Percentiles rank a stretch among this genome's conserved stretches.
These are phyloP conservation scores for Colletotrichum viniferum DNA, from an alignment of 2,329 filamentous ascomycete species.

Conservation along the genomic window DNA sequence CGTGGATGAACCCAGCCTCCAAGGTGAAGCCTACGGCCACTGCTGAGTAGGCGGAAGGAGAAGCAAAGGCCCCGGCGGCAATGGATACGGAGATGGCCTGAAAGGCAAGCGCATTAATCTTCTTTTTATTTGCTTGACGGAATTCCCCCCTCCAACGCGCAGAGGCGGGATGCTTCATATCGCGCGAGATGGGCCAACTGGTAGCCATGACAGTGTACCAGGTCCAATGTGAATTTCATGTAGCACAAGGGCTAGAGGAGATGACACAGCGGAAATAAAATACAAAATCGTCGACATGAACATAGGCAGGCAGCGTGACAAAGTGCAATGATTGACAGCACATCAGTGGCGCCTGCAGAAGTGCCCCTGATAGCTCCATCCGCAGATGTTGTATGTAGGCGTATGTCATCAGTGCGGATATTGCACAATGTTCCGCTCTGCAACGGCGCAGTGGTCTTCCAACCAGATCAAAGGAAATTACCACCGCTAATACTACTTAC, in stretches of 20 bases:
- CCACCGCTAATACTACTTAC: not conserved
- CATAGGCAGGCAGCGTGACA: not conserved
- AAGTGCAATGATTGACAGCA: not conserved
- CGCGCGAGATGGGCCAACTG: not conserved
- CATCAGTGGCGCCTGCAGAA: not conserved
- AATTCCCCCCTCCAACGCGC: not conserved
- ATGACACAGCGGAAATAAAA: constrained; percentile 2
- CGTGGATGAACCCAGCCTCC: constrained; percentile 75
- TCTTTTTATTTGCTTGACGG: constrained; percentile 15
- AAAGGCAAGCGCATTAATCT: constrained; percentile 9
- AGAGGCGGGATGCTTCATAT: constrained; percentile 8
- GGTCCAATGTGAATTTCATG: not conserved
- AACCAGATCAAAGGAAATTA: not conserved
- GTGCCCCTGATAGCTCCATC: not conserved
- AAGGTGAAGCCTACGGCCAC: constrained; percentile 44
- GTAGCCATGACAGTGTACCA: constrained; percentile 12
- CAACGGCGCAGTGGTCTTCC: not conserved
- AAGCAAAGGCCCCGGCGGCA: constrained; percentile 10
- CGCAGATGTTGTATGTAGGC: not conserved
- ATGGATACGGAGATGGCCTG: not conserved
- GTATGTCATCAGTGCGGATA: not conserved
- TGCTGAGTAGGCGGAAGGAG: constrained; percentile 15
- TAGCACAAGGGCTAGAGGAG: constrained; percentile 1
- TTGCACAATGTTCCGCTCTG: not conserved
- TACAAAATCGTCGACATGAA: not conserved